A percentile compares a stretch with the other conserved stretches of the same genome.
These are phyloP conservation scores for Lipomyces spencermartinsiae DNA, from an alignment of 805 yeast genomes.

Conservation along the genomic window DNA sequence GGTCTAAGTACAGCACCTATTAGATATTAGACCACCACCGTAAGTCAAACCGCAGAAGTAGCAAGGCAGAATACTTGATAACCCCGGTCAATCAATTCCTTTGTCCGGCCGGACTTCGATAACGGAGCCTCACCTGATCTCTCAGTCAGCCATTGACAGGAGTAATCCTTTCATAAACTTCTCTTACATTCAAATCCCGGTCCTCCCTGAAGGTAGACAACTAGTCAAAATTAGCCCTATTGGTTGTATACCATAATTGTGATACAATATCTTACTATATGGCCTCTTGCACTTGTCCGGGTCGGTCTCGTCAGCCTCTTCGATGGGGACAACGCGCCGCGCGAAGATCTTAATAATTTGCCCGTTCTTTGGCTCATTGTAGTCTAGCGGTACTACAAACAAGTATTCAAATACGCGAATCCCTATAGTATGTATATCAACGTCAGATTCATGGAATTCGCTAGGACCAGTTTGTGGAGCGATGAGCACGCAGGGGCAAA, in stretches of 20 bases:
- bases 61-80: conserved; percentile 21
- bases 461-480: background rate
- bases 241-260: background rate
- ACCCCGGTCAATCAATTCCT: conserved; percentile 51
- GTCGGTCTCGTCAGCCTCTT: conserved; percentile 24
- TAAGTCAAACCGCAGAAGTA: background rate
- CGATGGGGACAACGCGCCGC: conserved; percentile 32
- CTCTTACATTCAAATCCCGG: conserved; percentile 38
- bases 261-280: conserved; percentile 23
- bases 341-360: conserved; percentile 26
- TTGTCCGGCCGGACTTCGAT: conserved; percentile 48
- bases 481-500: background rate
- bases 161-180: background rate
- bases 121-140: conserved; percentile 46
- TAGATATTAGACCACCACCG: conserved; percentile 31
- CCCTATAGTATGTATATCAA: conserved; percentile 13
- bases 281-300: conserved; percentile 33
- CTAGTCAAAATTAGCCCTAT: conserved; percentile 14
- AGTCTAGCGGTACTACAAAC: conserved; percentile 30
- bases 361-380: conserved; percentile 9
- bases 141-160: background rate
- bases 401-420: conserved; percentile 30
- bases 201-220: conserved; percentile 37
- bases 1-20: conserved; percentile 58
- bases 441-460: background rate